Base-by-base conservation (phyloP, 1,284 basidiomycete genomes). In the Malassezia sp. region DNA sequence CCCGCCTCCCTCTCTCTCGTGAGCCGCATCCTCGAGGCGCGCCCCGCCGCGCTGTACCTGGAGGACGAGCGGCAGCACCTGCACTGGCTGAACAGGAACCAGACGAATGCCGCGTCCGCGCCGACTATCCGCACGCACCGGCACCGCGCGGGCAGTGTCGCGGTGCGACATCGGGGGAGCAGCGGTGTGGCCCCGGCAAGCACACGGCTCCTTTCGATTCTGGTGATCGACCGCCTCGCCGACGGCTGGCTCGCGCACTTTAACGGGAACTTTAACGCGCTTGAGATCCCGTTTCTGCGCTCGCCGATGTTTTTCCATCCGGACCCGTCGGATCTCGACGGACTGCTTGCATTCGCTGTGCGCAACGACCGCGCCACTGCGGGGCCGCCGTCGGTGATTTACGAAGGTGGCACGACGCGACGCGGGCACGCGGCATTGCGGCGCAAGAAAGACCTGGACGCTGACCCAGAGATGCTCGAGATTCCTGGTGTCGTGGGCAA, bases 301-400 rank as follows among this genome's bases (percentile, higher is more conserved):
- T 66, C 61, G 18, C 72, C 72, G 3, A 68, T 73, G 64, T 68
- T 72, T 45, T 73, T 73, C 40, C 72, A 73, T 46, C 53, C 59
- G 6, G 56, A 58, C 24, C 70, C 72, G 1, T 56, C 66, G 5
- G 71, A 72, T 30, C 59, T 62, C 15, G 70, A 72, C 34, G 58
- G 60, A 2, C 53, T 73, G 10, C 54, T 72, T 3, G 62, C 63
- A 7, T 71, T 53, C 34, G 61, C 71, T 4, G 54, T 61, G 17
- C 48, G 54, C 12, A 52, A 40, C 2, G 50, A 54, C 4, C 44
- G 49, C 8, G 47, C 54, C 0, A 42, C n/a, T n/a, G n/a, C 18
- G 54, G 54, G 2, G 46, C 35, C 12, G 47, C 52, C 11, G 51
- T 26, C 34, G 45, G n/a, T 44, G 33, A 32, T 37, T 34, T 14